These are phyloP conservation scores for Septoria linicola DNA, from an alignment of 2,329 filamentous ascomycete species.

Conservation along the genomic window DNA sequence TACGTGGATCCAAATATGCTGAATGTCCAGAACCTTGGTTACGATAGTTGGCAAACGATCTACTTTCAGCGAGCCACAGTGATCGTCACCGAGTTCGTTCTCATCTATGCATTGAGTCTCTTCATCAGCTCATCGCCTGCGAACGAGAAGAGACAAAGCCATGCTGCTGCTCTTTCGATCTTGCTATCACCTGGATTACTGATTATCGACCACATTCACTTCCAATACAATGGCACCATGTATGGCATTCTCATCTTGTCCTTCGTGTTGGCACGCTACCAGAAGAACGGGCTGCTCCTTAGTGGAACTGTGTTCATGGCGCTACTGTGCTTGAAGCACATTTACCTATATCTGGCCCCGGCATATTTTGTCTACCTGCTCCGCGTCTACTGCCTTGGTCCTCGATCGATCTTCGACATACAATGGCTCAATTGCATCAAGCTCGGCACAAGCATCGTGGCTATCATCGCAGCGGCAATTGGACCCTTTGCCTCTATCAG, in stretches of 20 bases:
- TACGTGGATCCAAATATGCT: slow-evolving; percentile 81
- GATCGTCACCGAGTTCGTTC: slow-evolving; percentile 76
- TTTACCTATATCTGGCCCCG: slow-evolving; percentile 92
- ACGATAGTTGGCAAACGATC: slow-evolving; percentile 89
- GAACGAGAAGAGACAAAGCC: slow-evolving; percentile 69
- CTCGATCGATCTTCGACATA: slow-evolving; percentile 72
- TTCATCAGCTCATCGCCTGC: slow-evolving; percentile 71
- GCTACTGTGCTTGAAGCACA: slow-evolving; percentile 93
- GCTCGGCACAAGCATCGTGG: slow-evolving; percentile 69
- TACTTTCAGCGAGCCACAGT: slow-evolving; percentile 93
- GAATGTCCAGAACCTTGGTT: slow-evolving; percentile 72
- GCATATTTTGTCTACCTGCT: slow-evolving; percentile 94
- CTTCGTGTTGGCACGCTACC: slow-evolving; percentile 71
- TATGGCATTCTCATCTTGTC: slow-evolving; percentile 89
- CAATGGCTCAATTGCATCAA: slow-evolving; percentile 78
- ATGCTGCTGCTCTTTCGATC: slow-evolving; percentile 84
- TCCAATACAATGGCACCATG: slow-evolving; percentile 97
- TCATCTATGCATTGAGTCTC: slow-evolving; percentile 77
- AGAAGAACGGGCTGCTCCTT: slow-evolving; percentile 68
- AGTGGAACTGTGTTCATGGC: slow-evolving; percentile 82
- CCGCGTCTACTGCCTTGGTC: slow-evolving; percentile 81
- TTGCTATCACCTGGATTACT: slow-evolving; percentile 87
- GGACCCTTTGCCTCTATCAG: slow-evolving; percentile 68
- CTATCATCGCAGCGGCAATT: slow-evolving; percentile 77
- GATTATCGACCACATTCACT: slow-evolving; percentile 98